Conservation (phyloP, 2,329 filamentous ascomycete species). For the Blastomyces parvus region DNA sequence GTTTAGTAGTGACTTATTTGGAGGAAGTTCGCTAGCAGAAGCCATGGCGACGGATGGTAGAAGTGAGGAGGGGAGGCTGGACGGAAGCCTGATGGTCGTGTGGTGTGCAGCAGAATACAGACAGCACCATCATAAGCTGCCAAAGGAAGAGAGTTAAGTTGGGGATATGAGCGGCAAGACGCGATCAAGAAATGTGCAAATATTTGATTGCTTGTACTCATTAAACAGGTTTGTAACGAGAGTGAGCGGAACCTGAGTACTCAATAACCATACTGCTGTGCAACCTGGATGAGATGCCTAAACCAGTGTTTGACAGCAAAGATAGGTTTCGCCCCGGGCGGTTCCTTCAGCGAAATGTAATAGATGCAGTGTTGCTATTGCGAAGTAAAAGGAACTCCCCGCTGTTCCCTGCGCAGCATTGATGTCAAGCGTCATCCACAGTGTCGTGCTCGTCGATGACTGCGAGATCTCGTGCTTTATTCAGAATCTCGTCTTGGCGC, state of each 20-base stretch:
- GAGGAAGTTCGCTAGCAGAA: background rate
- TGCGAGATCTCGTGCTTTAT: background rate
- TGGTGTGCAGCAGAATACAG: background rate
- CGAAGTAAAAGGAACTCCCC: background rate
- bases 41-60: background rate
- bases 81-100: background rate
- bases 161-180: background rate
- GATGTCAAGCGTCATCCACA: background rate
- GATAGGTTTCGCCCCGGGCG: background rate
- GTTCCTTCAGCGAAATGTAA: background rate
- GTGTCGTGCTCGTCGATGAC: background rate
- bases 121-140: constrained; percentile 2
- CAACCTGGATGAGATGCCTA: background rate
- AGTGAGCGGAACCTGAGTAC: background rate
- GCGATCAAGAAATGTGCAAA: background rate
- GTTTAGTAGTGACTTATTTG: background rate
- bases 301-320: background rate
- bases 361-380: background rate
- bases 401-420: background rate
- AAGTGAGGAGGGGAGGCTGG: background rate
- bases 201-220: background rate
- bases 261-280: background rate
- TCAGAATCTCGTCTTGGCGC: background rate
- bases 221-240: background rate
- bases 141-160: background rate